Conservation (phyloP, 148 eudicot species). For the Rhododendron kiyosumense region DNA sequence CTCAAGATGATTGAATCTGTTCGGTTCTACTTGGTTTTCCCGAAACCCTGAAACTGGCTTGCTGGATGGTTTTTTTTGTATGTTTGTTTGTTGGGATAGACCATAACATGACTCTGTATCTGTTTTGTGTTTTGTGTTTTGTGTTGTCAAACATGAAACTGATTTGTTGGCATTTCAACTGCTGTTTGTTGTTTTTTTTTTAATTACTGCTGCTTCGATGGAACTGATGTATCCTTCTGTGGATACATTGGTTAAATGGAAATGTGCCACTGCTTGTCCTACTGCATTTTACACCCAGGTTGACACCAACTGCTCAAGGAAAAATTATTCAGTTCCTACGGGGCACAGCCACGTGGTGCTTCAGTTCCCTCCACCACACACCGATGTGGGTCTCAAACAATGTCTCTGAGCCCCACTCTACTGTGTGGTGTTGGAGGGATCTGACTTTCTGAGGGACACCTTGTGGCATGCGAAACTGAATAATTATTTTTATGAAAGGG, state of each 20-base stretch:
- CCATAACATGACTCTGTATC: not conserved
- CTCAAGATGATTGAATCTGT: not conserved
- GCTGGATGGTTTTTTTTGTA: not conserved
- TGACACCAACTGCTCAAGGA: not conserved
- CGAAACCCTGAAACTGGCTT: not conserved
- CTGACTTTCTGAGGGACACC: too few relatives aligned
- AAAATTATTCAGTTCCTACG: too few relatives aligned
- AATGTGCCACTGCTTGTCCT: not conserved
- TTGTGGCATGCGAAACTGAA: not conserved
- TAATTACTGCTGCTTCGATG: not conserved
- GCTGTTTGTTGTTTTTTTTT: not conserved
- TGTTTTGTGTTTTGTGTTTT: not conserved
- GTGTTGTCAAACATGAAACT: not conserved
- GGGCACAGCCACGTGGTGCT: too few relatives aligned
- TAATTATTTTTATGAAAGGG: too few relatives aligned
- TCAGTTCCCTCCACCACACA: not conserved
- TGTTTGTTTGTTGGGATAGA: not conserved
- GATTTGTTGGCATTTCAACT: not conserved
- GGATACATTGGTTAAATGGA: not conserved
- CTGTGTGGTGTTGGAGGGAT: not conserved
- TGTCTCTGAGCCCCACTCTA: too few relatives aligned
- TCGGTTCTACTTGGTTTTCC: not conserved
- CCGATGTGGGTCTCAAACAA: not conserved
- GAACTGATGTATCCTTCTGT: not conserved
- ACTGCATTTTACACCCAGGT: not conserved